phyloP scores from a whole-genome alignment of 2,329 filamentous ascomycete species.

The Pleomassaria siparia region DNA sequence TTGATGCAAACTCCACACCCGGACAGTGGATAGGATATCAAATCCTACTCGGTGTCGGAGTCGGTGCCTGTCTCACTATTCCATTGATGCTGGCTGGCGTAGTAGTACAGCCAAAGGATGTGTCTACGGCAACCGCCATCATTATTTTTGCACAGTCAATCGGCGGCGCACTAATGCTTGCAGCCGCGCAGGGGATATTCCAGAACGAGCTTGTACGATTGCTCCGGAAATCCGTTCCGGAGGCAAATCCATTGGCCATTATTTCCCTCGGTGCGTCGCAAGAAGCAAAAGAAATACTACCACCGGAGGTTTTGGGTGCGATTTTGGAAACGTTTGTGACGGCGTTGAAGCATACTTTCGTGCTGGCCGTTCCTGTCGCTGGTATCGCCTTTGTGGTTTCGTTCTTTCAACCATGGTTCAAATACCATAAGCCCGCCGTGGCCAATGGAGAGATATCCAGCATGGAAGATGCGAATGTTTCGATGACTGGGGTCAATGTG shows the following conservation, averaged over 20 bases:
- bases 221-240: neutral
- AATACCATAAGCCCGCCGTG: constrained; percentile 3
- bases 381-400: neutral
- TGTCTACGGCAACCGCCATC: constrained; percentile 39
- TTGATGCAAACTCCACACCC: constrained; percentile 13
- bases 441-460: too few relatives aligned
- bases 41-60: constrained; percentile 21
- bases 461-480: too few relatives aligned
- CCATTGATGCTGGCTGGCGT: constrained; percentile 29
- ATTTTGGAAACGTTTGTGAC: neutral
- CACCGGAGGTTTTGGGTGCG: neutral
- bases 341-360: constrained; percentile 2
- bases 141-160: constrained; percentile 28
- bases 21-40: constrained; percentile 36
- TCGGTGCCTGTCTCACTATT: constrained; percentile 20
- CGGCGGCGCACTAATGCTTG: constrained; percentile 1
- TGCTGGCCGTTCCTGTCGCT: neutral
- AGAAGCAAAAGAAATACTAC: neutral
- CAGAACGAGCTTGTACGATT: constrained; percentile 1
- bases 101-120: constrained; percentile 32
- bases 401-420: constrained; percentile 4
- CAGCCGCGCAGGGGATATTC: constrained; percentile 1
- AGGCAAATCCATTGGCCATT: neutral
- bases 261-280: neutral
- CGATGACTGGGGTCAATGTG: too few relatives aligned